Evolutionary conservation across 768 basidiomycete species (phyloP).

Genomic region (Flagelloscypha sp.): DNA sequence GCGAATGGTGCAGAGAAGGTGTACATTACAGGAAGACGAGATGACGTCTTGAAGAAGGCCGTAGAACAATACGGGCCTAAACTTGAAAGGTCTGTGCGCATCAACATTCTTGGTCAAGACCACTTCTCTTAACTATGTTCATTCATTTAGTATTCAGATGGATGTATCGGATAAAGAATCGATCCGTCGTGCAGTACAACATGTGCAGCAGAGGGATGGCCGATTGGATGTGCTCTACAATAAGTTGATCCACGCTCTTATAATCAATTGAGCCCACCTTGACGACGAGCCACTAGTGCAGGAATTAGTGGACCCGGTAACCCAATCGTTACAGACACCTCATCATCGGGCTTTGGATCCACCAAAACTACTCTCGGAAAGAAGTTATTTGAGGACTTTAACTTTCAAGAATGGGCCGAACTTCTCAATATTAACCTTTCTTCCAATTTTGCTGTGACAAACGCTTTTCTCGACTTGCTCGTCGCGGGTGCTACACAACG

Average conservation of each 20-base stretch:
- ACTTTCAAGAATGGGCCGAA: conserved; percentile 16
- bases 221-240: conserved; percentile 23
- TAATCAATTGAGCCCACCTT: not conserved
- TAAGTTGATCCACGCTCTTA: conserved; percentile 14
- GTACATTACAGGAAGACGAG: conserved; percentile 13
- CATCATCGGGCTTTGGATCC: too few relatives aligned
- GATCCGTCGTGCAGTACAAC: conserved; percentile 13
- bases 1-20: conserved; percentile 16
- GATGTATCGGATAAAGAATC: conserved; percentile 20
- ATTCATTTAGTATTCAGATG: too few relatives aligned
- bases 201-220: conserved; percentile 16
- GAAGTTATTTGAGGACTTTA: conserved; percentile 17
- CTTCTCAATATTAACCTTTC: conserved; percentile 11
- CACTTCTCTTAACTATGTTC: too few relatives aligned
- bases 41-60: conserved; percentile 9
- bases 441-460: conserved; percentile 17
- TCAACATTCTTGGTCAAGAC: too few relatives aligned
- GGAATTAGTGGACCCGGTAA: conserved; percentile 16
- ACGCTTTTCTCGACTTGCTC: conserved; percentile 20
- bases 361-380: conserved; percentile 12
- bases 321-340: conserved; percentile 7
- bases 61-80: not conserved
- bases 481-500: conserved; percentile 14
- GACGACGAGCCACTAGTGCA: conserved; percentile 15
- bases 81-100: too few relatives aligned